Evolutionary conservation across 2,329 filamentous ascomycete species (phyloP).

Genomic region (Pseudogymnoascus sp.): DNA sequence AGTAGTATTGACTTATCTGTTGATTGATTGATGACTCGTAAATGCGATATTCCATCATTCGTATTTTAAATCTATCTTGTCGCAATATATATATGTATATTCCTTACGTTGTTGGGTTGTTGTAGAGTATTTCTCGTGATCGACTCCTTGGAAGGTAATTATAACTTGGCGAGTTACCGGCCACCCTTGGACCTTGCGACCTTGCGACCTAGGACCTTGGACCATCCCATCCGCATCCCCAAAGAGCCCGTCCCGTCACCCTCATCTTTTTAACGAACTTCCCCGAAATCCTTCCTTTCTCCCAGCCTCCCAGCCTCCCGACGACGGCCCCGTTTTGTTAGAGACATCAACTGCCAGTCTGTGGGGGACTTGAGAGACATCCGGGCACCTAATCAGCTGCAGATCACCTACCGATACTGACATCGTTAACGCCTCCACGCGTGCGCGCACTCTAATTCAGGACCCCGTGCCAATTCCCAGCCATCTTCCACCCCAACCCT

Average conservation of each 20-base stretch:
- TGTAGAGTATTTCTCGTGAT: slow-evolving; percentile 8
- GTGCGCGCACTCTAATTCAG: slow-evolving; percentile 2
- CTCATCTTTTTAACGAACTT: slow-evolving; percentile 3
- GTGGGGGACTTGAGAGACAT: too few relatives aligned
- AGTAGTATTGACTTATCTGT: neutral
- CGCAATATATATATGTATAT: neutral
- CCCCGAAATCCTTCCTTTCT: neutral
- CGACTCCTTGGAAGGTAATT: slow-evolving; percentile 5
- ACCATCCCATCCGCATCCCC: neutral
- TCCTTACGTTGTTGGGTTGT: neutral
- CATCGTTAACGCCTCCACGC: neutral
- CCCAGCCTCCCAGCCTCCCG: neutral
- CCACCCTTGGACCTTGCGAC: neutral
- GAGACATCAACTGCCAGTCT: neutral
- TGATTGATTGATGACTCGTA: neutral
- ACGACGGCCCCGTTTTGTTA: slow-evolving; percentile 7
- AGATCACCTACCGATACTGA: neutral
- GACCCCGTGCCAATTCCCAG: slow-evolving; percentile 6
- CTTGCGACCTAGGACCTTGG: too few relatives aligned
- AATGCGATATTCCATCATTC: neutral
- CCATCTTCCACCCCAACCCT: slow-evolving; percentile 8
- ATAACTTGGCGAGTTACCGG: slow-evolving; percentile 8
- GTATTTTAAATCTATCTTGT: neutral
- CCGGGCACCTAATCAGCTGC: neutral
- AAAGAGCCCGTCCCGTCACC: neutral